Conservation (phyloP, 2,329 filamentous ascomycete genomes). For the Leptographium procerum region DNA sequence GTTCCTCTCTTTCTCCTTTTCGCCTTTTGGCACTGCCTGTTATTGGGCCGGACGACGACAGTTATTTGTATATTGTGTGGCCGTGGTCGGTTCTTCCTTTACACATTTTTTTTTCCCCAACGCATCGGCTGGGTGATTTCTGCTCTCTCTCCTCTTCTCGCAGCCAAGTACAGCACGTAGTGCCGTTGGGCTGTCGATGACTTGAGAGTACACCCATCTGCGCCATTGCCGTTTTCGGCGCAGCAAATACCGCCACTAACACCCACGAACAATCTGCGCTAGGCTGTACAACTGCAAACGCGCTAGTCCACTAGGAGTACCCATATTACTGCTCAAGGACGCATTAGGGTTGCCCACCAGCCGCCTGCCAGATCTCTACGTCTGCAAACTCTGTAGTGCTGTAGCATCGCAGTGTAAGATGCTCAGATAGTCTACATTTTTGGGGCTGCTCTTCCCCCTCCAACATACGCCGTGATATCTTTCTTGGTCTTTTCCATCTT, state of each 20-base stretch:
- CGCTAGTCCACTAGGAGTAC: background rate
- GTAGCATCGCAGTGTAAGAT: too few relatives aligned
- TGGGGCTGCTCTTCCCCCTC: too few relatives aligned
- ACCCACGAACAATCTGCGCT: background rate
- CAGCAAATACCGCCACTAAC: constrained; percentile 3
- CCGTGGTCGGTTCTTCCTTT: background rate
- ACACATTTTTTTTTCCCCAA: background rate
- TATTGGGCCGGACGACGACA: background rate
- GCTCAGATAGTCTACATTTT: too few relatives aligned
- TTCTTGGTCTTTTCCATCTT: background rate
- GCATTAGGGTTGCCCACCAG: background rate
- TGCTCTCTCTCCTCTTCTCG: background rate
- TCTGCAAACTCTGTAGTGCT: background rate
- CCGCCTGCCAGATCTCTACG: background rate
- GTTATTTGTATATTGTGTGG: background rate
- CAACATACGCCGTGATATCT: background rate
- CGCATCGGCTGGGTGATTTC: background rate
- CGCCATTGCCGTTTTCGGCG: constrained; percentile 12
- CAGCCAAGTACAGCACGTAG: background rate
- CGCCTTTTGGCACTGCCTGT: too few relatives aligned
- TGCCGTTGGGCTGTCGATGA: background rate
- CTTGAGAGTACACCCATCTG: background rate
- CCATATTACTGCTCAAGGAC: background rate
- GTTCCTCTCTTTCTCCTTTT: background rate
- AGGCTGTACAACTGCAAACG: background rate